Evolutionary conservation across 2,329 filamentous ascomycete genomes (phyloP).

Genomic region (Aspergillus felis): DNA sequence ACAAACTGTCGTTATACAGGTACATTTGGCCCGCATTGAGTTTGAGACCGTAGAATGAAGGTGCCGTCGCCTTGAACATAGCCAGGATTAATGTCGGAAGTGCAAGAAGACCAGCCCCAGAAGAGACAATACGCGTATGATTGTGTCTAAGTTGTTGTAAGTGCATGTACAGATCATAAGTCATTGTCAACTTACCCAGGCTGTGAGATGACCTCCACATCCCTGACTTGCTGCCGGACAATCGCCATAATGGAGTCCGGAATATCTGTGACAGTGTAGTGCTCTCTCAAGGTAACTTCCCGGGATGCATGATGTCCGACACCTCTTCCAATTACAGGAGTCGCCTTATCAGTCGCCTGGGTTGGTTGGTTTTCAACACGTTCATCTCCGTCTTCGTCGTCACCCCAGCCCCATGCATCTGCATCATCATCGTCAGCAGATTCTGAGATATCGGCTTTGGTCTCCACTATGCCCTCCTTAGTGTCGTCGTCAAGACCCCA

Average conservation of each 20-base stretch:
- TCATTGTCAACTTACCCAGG: constrained; percentile 29
- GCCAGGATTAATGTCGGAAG: constrained; percentile 46
- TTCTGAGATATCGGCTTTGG: constrained; percentile 12
- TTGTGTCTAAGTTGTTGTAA: constrained; percentile 27
- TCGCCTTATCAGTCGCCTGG: constrained; percentile 13
- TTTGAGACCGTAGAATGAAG: constrained; percentile 43
- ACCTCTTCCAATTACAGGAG: constrained; percentile 21
- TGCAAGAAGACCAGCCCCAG: constrained; percentile 41
- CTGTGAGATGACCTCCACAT: constrained; percentile 37
- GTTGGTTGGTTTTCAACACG: constrained; percentile 23
- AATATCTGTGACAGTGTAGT: constrained; percentile 82
- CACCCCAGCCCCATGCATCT: constrained; percentile 85
- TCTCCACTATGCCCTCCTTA: constrained; percentile 17
- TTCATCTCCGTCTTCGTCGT: constrained; percentile 51
- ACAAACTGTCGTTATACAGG: constrained; percentile 61
- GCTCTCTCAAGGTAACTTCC: constrained; percentile 77
- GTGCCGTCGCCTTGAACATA: constrained; percentile 49
- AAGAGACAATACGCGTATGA: constrained; percentile 37
- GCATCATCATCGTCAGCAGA: constrained; percentile 33
- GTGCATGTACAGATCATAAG: neutral
- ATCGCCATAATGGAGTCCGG: constrained; percentile 65
- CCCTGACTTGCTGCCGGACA: constrained; percentile 39
- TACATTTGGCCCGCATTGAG: constrained; percentile 56
- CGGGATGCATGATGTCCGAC: constrained; percentile 32
- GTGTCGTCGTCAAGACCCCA: constrained; percentile 49